These are phyloP conservation scores for Cercis canadensis DNA, from an alignment of 306 rosid species.

Conservation along the genomic window DNA sequence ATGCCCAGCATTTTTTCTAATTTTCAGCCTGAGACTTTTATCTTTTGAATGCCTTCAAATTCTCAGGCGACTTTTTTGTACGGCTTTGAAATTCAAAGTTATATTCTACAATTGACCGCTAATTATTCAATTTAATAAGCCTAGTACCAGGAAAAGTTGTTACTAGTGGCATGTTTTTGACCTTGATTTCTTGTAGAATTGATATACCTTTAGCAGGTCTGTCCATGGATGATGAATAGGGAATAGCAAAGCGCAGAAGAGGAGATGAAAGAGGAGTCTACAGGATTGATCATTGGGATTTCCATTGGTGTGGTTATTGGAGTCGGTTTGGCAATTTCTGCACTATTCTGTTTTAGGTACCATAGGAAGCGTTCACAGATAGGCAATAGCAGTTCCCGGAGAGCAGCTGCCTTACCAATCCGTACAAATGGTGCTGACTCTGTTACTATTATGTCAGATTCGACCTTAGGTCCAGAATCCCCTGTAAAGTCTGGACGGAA, in stretches of 20 bases:
- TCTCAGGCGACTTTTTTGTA: slow-evolving; percentile 37
- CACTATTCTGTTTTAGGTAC: slow-evolving; percentile 77
- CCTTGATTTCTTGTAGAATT: slow-evolving; percentile 28
- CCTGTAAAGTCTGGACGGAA: slow-evolving; percentile 78
- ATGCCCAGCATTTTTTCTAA: slow-evolving; percentile 33
- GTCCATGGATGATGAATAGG: slow-evolving; percentile 56
- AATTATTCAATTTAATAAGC: slow-evolving; percentile 33
- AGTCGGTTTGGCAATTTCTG: slow-evolving; percentile 77
- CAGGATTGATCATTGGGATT: slow-evolving; percentile 87
- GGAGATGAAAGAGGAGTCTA: slow-evolving; percentile 86
- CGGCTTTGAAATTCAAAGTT: slow-evolving; percentile 41
- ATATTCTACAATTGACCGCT: slow-evolving; percentile 45
- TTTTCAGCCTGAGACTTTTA: slow-evolving; percentile 34
- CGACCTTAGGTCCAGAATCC: slow-evolving; percentile 93
- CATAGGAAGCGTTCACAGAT: slow-evolving; percentile 87
- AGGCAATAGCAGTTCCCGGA: slow-evolving; percentile 95
- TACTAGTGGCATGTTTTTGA: slow-evolving; percentile 9
- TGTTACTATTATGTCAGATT: slow-evolving; percentile 77
- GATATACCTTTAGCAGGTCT: slow-evolving; percentile 49
- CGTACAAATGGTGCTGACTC: slow-evolving; percentile 91
- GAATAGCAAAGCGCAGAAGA: slow-evolving; percentile 35
- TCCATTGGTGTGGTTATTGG: slow-evolving; percentile 96
- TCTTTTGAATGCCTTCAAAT: slow-evolving; percentile 6
- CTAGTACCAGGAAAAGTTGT: slow-evolving; percentile 19
- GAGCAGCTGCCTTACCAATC: slow-evolving; percentile 85